A percentile compares a stretch with the other conserved stretches of the same genome.
phyloP scores from a whole-genome alignment of 805 yeast species.

The Spathaspora girioi region DNA sequence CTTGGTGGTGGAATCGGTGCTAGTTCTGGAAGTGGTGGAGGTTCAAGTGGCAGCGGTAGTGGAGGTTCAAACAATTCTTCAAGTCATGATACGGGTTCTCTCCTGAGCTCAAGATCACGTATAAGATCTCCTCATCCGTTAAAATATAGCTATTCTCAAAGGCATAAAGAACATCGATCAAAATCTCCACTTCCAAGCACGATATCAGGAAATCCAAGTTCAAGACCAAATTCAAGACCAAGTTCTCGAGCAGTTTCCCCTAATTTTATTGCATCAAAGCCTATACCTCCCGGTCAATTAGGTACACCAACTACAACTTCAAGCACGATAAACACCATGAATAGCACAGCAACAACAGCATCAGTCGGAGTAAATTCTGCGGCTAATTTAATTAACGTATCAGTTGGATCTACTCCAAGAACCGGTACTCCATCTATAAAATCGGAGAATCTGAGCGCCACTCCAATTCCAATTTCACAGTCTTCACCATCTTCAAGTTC shows the following conservation, averaged over 20 bases:
- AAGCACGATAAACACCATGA: background rate
- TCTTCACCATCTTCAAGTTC: background rate
- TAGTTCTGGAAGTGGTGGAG: background rate
- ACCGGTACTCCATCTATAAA: background rate
- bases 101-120: constrained; percentile 7
- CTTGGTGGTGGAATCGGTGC: background rate
- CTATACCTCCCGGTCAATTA: background rate
- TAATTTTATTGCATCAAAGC: background rate
- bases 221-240: background rate
- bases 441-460: background rate
- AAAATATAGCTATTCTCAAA: constrained; percentile 25
- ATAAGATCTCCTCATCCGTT: constrained; percentile 14
- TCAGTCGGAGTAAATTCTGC: background rate
- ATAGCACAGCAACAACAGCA: background rate
- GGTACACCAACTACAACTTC: background rate
- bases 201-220: background rate
- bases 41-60: background rate
- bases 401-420: constrained; percentile 2
- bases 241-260: background rate
- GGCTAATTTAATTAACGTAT: background rate
- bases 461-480: background rate
- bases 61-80: background rate
- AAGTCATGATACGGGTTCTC: background rate
- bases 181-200: constrained; percentile 13
- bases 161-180: constrained; percentile 30